phyloP scores from a whole-genome alignment of 2,329 filamentous ascomycete species.

The Calonectria montana region DNA sequence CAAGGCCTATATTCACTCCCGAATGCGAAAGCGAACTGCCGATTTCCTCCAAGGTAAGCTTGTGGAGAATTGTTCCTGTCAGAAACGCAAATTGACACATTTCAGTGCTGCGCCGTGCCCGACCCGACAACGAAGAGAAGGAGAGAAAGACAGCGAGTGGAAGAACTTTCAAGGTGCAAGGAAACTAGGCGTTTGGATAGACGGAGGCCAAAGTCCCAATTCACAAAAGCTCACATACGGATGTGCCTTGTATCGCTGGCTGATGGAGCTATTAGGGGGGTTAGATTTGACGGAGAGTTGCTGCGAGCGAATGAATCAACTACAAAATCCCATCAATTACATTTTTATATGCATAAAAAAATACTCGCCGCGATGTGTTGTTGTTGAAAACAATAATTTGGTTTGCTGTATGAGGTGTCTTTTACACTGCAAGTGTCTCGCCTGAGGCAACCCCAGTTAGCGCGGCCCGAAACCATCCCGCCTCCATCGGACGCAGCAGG shows the following conservation, averaged over 20 bases:
- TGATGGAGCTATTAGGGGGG: conserved; percentile 3
- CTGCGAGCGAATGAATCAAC: conserved; percentile 40
- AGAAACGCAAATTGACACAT: conserved; percentile 40
- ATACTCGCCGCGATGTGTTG: neutral
- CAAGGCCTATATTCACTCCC: conserved; percentile 98
- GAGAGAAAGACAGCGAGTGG: conserved; percentile 98
- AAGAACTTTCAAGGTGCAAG: conserved; percentile 80
- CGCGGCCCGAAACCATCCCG: conserved; percentile 29
- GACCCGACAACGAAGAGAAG: conserved; percentile 96
- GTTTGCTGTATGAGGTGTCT: neutral
- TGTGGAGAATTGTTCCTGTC: neutral
- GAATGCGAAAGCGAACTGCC: conserved; percentile 96
- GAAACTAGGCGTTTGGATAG: conserved; percentile 39
- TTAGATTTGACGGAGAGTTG: conserved; percentile 17
- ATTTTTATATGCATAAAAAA: conserved; percentile 3
- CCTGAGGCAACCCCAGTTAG: conserved; percentile 42
- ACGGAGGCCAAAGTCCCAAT: conserved; percentile 21
- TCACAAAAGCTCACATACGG: conserved; percentile 18
- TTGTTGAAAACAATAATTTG: neutral
- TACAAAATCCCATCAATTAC: conserved; percentile 31
- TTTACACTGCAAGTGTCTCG: conserved; percentile 12
- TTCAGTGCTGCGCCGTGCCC: conserved; percentile 90
- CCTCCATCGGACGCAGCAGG: conserved; percentile 21
- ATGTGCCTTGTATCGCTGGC: neutral
- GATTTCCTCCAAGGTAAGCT: conserved; percentile 94